Base-by-base conservation (phyloP, 2,329 filamentous ascomycete genomes). In the Metarhizium album region DNA sequence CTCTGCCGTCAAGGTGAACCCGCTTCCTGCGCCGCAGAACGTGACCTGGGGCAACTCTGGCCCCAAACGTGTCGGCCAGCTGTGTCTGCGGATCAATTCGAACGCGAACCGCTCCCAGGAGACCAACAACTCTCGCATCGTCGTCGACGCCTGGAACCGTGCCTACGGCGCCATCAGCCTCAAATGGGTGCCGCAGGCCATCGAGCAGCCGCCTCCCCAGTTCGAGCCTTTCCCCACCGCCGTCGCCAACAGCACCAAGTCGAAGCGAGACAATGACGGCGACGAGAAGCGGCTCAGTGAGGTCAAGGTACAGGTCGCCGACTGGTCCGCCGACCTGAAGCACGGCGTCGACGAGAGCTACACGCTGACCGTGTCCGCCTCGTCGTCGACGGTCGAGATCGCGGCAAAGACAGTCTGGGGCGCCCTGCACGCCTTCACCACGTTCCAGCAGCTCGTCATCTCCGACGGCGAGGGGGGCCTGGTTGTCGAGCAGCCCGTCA, bases 291-390 rank as follows among this genome's bases (percentile, higher is more conserved):
- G 53, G 47, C 60, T 80, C n/a, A 67, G 56, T 4, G 63, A 62
- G 13, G 64, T 80, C 37, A 65, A 72, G 24, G 63, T 80, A 43
- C 62, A 70, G 6, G 63, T 81, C 24, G 55, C 66, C 6, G 65
- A 80, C 56, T 60, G 59, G 42, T 54, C 67, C 13, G 74, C 72
- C 3, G 67, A 74, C 52, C 64, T 80, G 29, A 70, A 78, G 58
- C 75, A 79, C 55, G 76, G 74, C 3, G 75, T 79, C 22, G 74
- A 79, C 51, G 76, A 79, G 57, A 77, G 75, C n/a, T 79, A 79
- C 59, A 74, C 70, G 0, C 56, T 79, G 20, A 64, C 70, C 18
- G 67, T 78, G 37, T 55, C 60, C 1, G 55, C 64, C 5, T 60
- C 59, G 20, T 73, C 74, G 2, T 60, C 63, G 33, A 62, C 61